Evolutionary conservation across 2,329 filamentous ascomycete species (phyloP).

Genomic region (Botrytis fabae): DNA sequence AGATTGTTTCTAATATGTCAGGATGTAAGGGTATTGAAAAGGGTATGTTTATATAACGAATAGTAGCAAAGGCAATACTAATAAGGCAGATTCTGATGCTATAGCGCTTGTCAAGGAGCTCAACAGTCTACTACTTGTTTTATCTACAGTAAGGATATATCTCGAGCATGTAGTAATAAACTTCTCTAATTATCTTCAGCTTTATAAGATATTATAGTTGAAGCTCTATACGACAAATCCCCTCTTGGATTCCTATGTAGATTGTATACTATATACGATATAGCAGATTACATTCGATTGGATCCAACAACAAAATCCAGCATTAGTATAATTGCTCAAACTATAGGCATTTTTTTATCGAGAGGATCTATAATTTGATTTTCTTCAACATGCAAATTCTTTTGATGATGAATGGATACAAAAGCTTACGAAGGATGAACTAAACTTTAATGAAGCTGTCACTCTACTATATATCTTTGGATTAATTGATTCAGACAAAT

Average conservation of each 20-base stretch:
- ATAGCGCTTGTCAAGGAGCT: constrained; percentile 24
- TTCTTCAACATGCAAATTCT: constrained; percentile 39
- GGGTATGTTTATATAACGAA: constrained; percentile 29
- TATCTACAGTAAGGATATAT: constrained; percentile 24
- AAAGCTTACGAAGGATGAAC: constrained; percentile 24
- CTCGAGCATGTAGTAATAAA: constrained; percentile 23
- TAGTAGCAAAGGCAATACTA: constrained; percentile 18
- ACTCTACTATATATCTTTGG: constrained; percentile 25
- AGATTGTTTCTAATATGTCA: constrained; percentile 34
- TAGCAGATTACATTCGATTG: constrained; percentile 45
- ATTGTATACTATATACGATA: constrained; percentile 28
- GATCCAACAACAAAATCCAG: constrained; percentile 38
- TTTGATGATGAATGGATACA: constrained; percentile 25
- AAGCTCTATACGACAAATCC: constrained; percentile 26
- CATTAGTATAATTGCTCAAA: constrained; percentile 42
- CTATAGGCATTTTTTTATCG: constrained; percentile 47
- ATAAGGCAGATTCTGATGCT: constrained; percentile 22
- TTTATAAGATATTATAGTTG: constrained; percentile 27
- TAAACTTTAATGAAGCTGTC: constrained; percentile 26
- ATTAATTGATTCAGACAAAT: constrained; percentile 25
- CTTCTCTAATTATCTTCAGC: constrained; percentile 29
- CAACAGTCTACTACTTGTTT: constrained; percentile 20
- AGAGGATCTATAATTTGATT: constrained; percentile 48
- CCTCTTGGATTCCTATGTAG: constrained; percentile 26
- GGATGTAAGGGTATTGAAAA: constrained; percentile 28